Conservation (phyloP, 2,329 filamentous ascomycete genomes). For the Sporothrix humicola region DNA sequence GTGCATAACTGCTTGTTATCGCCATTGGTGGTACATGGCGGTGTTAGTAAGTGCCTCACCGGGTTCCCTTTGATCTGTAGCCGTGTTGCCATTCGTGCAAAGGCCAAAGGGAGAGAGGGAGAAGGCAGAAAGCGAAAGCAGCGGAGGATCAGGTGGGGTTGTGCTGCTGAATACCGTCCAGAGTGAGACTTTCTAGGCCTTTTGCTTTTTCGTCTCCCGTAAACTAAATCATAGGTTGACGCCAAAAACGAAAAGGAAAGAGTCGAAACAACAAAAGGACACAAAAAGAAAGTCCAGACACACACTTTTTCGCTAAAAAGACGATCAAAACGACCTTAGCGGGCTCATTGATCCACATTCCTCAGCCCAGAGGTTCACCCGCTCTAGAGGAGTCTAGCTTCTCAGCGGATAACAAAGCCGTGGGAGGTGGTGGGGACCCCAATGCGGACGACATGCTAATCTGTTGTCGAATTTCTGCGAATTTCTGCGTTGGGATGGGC, state of each 20-base stretch:
- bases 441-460: slow-evolving; percentile 15
- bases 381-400: not conserved
- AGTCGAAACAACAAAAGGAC: not conserved
- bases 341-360: not conserved
- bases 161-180: not conserved
- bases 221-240: not conserved
- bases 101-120: not conserved
- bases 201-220: too few species aligned
- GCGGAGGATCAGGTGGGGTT: not conserved
- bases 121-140: not conserved
- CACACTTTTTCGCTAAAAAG: not conserved
- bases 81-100: not conserved
- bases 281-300: not conserved
- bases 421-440: not conserved
- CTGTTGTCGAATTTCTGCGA: not conserved
- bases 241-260: not conserved
- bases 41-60: slow-evolving; percentile 17
- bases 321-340: not conserved
- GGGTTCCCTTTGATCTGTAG: not conserved
- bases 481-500: not conserved
- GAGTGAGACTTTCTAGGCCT: not conserved
- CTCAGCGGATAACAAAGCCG: not conserved
- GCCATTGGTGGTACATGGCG: not conserved
- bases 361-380: slow-evolving; percentile 11
- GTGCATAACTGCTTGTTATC: not conserved